Percentiles rank a stretch among this genome's conserved stretches.
Conservation (phyloP, 1,284 basidiomycete genomes). For the Cryptococcus floricola region DNA sequence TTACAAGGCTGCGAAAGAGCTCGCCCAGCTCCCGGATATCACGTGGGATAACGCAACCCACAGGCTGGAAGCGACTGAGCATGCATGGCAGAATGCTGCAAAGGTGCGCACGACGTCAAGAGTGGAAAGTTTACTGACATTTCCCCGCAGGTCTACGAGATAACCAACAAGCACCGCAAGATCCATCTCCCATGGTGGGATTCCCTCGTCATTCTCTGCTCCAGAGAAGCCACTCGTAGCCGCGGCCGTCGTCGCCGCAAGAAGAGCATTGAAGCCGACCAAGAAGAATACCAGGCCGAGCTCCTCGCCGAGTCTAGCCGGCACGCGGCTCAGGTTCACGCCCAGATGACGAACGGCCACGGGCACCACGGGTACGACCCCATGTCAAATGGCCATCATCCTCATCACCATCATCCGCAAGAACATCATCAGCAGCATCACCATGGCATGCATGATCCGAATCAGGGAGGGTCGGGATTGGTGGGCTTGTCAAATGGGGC, state of each 20-base stretch:
- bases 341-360: background rate
- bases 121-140: background rate
- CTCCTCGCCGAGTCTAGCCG: background rate
- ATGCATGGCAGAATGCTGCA: constrained; percentile 34
- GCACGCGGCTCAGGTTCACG: background rate
- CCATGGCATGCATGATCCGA: background rate
- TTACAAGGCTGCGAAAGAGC: constrained; percentile 37
- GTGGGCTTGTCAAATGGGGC: background rate
- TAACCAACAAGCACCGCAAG: constrained; percentile 35
- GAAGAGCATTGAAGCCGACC: background rate
- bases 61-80: constrained; percentile 24
- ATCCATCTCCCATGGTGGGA: constrained; percentile 40
- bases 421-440: background rate
- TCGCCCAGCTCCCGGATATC: constrained; percentile 30
- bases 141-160: constrained; percentile 6
- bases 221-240: constrained; percentile 6
- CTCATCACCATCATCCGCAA: constrained; percentile 1
- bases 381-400: background rate
- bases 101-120: constrained; percentile 16
- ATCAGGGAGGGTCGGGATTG: constrained; percentile 3
- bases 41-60: constrained; percentile 26
- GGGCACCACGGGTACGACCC: constrained; percentile 1
- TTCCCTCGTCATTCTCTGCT: constrained; percentile 30
- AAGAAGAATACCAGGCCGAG: background rate
- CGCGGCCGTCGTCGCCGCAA: background rate